A percentile compares a stretch with the other conserved stretches of the same genome.
Conservation (phyloP, 441 rosid species). For the Pelargonium citronellum region DNA sequence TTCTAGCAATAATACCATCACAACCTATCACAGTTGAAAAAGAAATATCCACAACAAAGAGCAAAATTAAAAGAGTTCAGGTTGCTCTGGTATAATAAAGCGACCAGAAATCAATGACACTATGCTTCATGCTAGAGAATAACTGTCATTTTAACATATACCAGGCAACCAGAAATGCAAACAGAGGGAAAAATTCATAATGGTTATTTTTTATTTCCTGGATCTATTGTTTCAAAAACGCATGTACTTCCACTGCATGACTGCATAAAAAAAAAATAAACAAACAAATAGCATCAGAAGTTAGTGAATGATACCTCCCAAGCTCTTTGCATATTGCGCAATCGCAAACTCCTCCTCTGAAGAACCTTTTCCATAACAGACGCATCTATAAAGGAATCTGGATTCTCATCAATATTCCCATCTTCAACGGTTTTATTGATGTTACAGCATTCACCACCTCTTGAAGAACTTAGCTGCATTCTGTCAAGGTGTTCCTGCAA, state of each 20-base stretch:
- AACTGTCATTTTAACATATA: not conserved
- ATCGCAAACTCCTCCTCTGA: constrained; percentile 80
- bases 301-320: constrained; percentile 56
- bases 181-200: not conserved
- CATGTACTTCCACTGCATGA: not conserved
- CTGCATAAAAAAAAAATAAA: too few relatives aligned
- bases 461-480: constrained; percentile 48
- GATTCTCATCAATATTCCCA: constrained; percentile 38
- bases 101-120: constrained; percentile 2
- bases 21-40: not conserved
- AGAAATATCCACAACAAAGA: not conserved
- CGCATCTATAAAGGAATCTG: constrained; percentile 57
- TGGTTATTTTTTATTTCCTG: not conserved
- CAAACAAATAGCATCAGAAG: not conserved
- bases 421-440: constrained; percentile 41
- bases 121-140: not conserved
- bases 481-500: constrained; percentile 91
- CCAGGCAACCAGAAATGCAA: too few relatives aligned
- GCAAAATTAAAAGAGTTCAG: constrained; percentile 3
- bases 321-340: constrained; percentile 88
- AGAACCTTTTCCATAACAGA: constrained; percentile 96
- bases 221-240: not conserved
- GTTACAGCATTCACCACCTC: constrained; percentile 28
- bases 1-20: not conserved
- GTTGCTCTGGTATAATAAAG: not conserved